Conservation (phyloP, 1,284 basidiomycete species). For the Cryptococcus floricola region DNA sequence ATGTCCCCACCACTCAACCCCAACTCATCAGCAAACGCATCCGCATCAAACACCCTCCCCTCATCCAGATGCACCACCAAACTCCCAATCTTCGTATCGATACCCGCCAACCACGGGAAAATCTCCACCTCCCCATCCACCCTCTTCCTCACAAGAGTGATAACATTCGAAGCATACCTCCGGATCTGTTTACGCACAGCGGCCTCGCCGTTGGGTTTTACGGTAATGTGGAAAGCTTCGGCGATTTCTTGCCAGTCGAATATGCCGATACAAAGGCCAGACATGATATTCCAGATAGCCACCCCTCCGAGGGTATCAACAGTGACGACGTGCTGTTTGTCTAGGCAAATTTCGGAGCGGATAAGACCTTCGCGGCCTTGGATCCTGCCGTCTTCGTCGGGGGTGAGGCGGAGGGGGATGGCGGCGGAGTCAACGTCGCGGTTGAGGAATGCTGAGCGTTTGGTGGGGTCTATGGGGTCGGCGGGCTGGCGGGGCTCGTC, state of each 20-base stretch:
- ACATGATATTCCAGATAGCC: slow-evolving; percentile 87
- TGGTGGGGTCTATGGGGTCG: no score
- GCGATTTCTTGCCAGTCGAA: slow-evolving; percentile 65
- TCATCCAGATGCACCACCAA: slow-evolving; percentile 85
- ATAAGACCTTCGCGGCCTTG: slow-evolving; percentile 77
- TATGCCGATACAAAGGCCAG: slow-evolving; percentile 69
- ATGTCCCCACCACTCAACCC: slow-evolving; percentile 48
- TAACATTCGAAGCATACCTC: slow-evolving; percentile 57
- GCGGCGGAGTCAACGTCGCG: slow-evolving; percentile 82
- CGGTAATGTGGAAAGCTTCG: slow-evolving; percentile 48
- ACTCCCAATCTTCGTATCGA: slow-evolving; percentile 81
- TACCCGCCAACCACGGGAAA: slow-evolving; percentile 73
- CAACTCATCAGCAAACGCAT: slow-evolving; percentile 85
- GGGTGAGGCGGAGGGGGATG: slow-evolving; percentile 57
- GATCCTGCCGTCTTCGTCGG: slow-evolving; percentile 63
- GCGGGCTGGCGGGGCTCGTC: not conserved
- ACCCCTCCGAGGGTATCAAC: slow-evolving; percentile 81
- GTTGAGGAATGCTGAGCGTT: slow-evolving; percentile 52
- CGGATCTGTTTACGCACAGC: slow-evolving; percentile 39
- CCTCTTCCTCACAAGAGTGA: slow-evolving; percentile 79
- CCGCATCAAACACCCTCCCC: slow-evolving; percentile 78
- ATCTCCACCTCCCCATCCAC: slow-evolving; percentile 91
- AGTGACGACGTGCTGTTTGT: slow-evolving; percentile 85
- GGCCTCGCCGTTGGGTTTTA: slow-evolving; percentile 43
- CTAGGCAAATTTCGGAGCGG: slow-evolving; percentile 77